Evolutionary conservation across 768 basidiomycete genomes (phyloP).

Genomic region (Saitozyma sp.): DNA sequence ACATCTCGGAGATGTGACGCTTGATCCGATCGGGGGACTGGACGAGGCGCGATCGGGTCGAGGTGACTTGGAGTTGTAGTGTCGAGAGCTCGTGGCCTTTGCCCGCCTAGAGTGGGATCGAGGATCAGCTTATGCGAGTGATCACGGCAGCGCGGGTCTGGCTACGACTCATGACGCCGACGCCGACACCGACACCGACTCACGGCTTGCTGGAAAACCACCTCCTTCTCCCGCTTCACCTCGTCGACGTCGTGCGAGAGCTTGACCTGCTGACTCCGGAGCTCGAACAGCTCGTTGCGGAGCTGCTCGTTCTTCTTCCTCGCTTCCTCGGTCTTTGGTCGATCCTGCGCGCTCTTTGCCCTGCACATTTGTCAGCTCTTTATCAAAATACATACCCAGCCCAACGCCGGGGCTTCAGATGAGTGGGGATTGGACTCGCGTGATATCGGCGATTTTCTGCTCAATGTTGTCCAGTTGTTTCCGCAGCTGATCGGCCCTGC

Average conservation of each 20-base stretch:
- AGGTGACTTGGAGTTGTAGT: constrained; percentile 63
- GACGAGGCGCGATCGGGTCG: constrained; percentile 73
- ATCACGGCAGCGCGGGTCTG: neutral
- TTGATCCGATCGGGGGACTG: constrained; percentile 89
- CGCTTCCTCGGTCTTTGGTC: constrained; percentile 59
- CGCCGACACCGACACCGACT: constrained; percentile 13
- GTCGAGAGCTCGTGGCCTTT: constrained; percentile 64
- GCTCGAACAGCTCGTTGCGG: constrained; percentile 70
- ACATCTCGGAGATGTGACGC: constrained; percentile 77
- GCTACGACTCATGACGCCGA: no score
- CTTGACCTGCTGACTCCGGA: constrained; percentile 63
- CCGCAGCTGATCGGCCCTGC: constrained; percentile 19
- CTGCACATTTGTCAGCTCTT: constrained; percentile 30
- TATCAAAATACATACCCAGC: no score
- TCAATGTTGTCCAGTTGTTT: constrained; percentile 36
- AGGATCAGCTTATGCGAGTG: neutral
- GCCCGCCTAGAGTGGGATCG: constrained; percentile 55
- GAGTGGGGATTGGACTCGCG: constrained; percentile 49
- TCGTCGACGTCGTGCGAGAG: constrained; percentile 63
- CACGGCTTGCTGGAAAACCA: constrained; percentile 66
- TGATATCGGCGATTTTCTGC: constrained; percentile 39
- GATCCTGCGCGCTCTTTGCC: constrained; percentile 65
- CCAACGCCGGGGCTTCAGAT: neutral
- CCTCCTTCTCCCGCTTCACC: constrained; percentile 70
- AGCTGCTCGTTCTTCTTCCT: constrained; percentile 68